These are phyloP conservation scores for Cercophora sp. DNA, from an alignment of 495 filamentous ascomycete genomes.

Conservation along the genomic window DNA sequence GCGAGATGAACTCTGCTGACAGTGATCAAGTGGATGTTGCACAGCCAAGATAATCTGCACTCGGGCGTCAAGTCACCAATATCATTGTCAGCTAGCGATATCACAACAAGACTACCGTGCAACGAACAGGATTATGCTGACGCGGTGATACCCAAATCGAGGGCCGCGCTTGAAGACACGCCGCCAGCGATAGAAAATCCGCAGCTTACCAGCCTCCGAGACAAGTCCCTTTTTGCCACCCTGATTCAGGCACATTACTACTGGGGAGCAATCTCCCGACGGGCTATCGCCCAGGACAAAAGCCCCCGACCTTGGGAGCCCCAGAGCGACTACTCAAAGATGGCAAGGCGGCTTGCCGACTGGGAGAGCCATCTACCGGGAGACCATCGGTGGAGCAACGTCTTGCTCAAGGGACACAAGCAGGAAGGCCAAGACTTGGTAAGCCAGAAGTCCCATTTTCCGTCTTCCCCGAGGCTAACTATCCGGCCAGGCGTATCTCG, in stretches of 20 bases:
- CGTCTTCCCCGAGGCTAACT: too few relatives aligned
- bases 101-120: slow-evolving; percentile 47
- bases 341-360: slow-evolving; percentile 33
- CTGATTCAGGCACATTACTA: slow-evolving; percentile 48
- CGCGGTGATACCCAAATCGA: slow-evolving; percentile 37
- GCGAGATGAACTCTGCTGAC: background rate
- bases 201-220: slow-evolving; percentile 32
- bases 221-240: slow-evolving; percentile 45
- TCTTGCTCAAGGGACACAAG: slow-evolving; percentile 42
- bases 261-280: slow-evolving; percentile 46
- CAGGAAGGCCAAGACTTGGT: slow-evolving; percentile 42
- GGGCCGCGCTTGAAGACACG: slow-evolving; percentile 49
- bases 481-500: slow-evolving; percentile 50
- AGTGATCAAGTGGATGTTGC: slow-evolving; percentile 43
- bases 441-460: too few relatives aligned
- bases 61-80: slow-evolving; percentile 45
- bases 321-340: slow-evolving; percentile 38
- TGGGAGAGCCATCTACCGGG: slow-evolving; percentile 43
- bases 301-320: slow-evolving; percentile 38
- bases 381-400: slow-evolving; percentile 41
- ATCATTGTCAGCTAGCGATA: slow-evolving; percentile 44
- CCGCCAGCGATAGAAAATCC: slow-evolving; percentile 44
- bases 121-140: slow-evolving; percentile 45
- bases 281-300: slow-evolving; percentile 36
- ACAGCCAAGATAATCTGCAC: slow-evolving; percentile 50